Percentiles rank a stretch among this genome's conserved stretches.
Evolutionary conservation across 169 alveolate species (phyloP).

Genomic region (Plasmodium knowlesi): DNA sequence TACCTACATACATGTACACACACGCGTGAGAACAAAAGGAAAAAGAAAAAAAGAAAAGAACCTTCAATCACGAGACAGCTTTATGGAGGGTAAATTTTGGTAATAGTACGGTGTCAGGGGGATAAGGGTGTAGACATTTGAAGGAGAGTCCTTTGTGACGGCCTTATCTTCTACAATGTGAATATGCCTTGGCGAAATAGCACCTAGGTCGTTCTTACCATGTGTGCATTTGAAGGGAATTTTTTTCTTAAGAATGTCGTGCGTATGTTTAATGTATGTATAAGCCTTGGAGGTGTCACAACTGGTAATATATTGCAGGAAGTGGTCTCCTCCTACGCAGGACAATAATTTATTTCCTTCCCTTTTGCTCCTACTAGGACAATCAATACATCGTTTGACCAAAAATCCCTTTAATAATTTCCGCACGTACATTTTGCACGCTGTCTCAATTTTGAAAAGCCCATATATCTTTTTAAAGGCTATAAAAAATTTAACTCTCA

Average conservation of each 20-base stretch:
- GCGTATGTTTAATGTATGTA: constrained; percentile 11
- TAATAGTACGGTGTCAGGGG: constrained; percentile 55
- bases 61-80: background rate
- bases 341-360: background rate
- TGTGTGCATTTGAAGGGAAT: background rate
- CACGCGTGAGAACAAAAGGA: background rate
- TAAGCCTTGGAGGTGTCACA: constrained; percentile 1
- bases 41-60: background rate
- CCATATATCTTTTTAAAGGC: constrained; percentile 25
- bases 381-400: background rate
- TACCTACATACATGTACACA: background rate
- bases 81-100: constrained; percentile 54
- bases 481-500: background rate
- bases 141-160: background rate
- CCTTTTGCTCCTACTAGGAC: background rate
- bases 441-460: constrained; percentile 22
- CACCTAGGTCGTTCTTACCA: background rate
- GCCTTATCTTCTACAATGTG: background rate
- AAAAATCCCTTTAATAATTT: constrained; percentile 23
- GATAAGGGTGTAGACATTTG: background rate
- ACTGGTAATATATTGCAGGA: background rate
- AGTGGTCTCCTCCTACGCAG: background rate
- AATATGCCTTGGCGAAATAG: background rate
- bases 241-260: background rate
- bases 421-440: background rate